Conservation (phyloP, 371 early-diverging fungal genomes). For the Mortierella sp. region DNA sequence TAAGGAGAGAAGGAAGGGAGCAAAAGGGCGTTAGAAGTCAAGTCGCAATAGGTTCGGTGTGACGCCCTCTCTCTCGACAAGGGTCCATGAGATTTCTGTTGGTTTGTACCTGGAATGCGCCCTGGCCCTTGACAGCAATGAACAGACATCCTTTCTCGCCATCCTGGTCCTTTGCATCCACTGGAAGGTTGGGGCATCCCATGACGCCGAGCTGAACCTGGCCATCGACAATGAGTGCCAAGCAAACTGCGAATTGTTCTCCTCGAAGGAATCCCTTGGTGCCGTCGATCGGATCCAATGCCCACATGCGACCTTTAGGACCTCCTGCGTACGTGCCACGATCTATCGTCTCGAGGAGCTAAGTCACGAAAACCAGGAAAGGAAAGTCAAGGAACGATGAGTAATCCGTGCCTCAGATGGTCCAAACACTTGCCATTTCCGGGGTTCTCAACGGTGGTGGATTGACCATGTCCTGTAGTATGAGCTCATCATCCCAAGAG, state of each 20-base stretch:
- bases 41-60: slow-evolving; percentile 6
- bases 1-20: neutral
- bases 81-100: too few species aligned
- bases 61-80: too few species aligned
- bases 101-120: slow-evolving; percentile 88
- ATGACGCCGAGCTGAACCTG: slow-evolving; percentile 90
- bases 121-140: slow-evolving; percentile 83
- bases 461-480: neutral
- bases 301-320: slow-evolving; percentile 89
- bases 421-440: too few species aligned
- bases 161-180: slow-evolving; percentile 67
- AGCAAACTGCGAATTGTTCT: slow-evolving; percentile 96
- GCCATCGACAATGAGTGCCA: slow-evolving; percentile 92
- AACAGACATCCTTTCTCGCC: slow-evolving; percentile 84
- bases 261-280: slow-evolving; percentile 96
- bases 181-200: slow-evolving; percentile 95
- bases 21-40: slow-evolving; percentile 9
- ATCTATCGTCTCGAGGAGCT: slow-evolving; percentile 89
- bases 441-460: too few species aligned
- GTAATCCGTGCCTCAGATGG: neutral
- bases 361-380: slow-evolving; percentile 2
- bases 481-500: slow-evolving; percentile 26
- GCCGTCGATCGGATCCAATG: slow-evolving; percentile 96
- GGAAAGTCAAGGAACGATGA: slow-evolving; percentile 1
- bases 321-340: slow-evolving; percentile 90